Base-by-base conservation (phyloP, 305 asterid genomes). In the Lippia alba region DNA sequence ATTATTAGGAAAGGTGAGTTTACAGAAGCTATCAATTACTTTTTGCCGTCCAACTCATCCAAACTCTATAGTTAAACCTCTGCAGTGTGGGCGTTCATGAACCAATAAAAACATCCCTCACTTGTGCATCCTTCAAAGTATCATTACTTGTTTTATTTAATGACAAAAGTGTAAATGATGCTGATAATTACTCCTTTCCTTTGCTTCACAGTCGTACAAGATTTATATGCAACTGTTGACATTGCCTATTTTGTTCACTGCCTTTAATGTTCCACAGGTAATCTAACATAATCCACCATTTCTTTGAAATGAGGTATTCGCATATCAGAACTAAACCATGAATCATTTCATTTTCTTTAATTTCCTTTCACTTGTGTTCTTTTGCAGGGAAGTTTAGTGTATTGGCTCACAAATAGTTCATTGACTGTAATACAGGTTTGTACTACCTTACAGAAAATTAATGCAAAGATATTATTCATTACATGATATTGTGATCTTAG, bases 231-330 rank as follows among this genome's bases (percentile, higher is more conserved):
- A 80, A 76, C 54, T 89, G 76, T 65, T 94, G 84, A 83, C 91
- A 5, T 71, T 91, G 60, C 95, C 93, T 32, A 74, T 91, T 46
- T 46, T 94, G 81, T 71, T 85, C 59, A 70, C 83, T 73, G 40
- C 96, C 19, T 84, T 88, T 78, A 82, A 70, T 73, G 61, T 91
- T 77, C 93, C 97, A 73, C 97, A 91, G 95, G 99, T 94, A 85
- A 77, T 60, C 61, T 66, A 56, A 16, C 56, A 51, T 51, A 65
- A 34, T 61, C 16, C 48, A 32, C 66, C 20, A 51, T 16, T 48
- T 65, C 49, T 49, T 34, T 57, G 45, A 59, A 46, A 51, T 68
- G 53, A 19, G 69, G 33, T 49, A 39, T 63, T 60, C 58, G 57
- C 36, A 54, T 41, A 56, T 61, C 36, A 51, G 58, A 51, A 61